Conservation (phyloP, 2,329 filamentous ascomycete species). For the Fusarium compactum region DNA sequence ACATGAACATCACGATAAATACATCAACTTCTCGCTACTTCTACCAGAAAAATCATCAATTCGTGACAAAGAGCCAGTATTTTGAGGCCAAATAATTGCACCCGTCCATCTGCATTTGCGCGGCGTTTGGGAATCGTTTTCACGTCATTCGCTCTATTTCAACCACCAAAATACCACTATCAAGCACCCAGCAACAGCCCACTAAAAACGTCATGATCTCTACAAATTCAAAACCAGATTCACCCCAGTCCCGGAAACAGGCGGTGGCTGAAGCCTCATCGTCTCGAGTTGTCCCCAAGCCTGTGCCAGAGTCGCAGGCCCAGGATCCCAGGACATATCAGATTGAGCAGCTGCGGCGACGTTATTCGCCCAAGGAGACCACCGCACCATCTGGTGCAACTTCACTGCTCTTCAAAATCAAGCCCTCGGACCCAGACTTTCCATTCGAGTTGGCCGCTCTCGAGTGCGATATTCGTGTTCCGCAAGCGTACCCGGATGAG, state of each 20-base stretch:
- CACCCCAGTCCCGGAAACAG: constrained; percentile 55
- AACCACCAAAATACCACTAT: constrained; percentile 14
- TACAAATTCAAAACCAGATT: constrained; percentile 46
- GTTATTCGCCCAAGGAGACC: constrained; percentile 67
- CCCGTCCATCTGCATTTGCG: neutral
- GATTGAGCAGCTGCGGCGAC: constrained; percentile 76
- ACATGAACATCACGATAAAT: constrained; percentile 34
- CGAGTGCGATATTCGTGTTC: constrained; percentile 75
- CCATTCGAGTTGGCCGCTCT: constrained; percentile 80
- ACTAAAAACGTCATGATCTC: constrained; percentile 54
- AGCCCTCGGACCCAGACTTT: constrained; percentile 85
- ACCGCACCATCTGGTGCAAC: constrained; percentile 62
- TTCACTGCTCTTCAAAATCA: constrained; percentile 72
- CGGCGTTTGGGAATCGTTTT: constrained; percentile 28
- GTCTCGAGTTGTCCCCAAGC: constrained; percentile 71
- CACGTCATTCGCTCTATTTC: constrained; percentile 1
- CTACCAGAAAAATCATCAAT: neutral
- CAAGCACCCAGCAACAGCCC: constrained; percentile 6
- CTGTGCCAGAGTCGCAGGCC: constrained; percentile 72
- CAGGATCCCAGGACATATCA: constrained; percentile 80
- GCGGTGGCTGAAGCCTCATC: constrained; percentile 59
- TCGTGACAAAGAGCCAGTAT: neutral
- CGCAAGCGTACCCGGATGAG: constrained; percentile 69
- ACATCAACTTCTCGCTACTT: constrained; percentile 11
- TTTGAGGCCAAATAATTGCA: neutral